Evolutionary conservation across 345 rosid species (phyloP).

Genomic region (Iberis pinnata): DNA sequence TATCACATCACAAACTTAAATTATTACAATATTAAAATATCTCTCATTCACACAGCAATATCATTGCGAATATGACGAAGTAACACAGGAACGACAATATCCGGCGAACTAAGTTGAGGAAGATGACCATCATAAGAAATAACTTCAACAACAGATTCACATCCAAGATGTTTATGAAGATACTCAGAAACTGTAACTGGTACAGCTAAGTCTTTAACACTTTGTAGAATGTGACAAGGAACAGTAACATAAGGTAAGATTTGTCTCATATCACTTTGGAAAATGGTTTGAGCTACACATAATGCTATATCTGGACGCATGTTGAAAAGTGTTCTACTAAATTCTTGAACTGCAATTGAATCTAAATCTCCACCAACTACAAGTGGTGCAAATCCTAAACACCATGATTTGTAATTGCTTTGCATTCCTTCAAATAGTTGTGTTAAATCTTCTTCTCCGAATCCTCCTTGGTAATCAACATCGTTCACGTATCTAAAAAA

Average conservation of each 20-base stretch:
- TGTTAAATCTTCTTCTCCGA: conserved; percentile 70
- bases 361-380: conserved; percentile 87
- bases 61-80: conserved; percentile 65
- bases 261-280: conserved; percentile 68
- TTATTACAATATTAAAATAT: too few species aligned
- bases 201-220: conserved; percentile 79
- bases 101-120: conserved; percentile 95
- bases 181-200: conserved; percentile 75
- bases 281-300: conserved; percentile 58
- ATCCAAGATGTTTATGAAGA: conserved; percentile 57
- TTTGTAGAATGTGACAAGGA: conserved; percentile 85
- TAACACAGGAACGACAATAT: conserved; percentile 60
- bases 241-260: conserved; percentile 48
- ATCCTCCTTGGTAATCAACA: conserved; percentile 77
- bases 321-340: conserved; percentile 86
- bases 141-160: conserved; percentile 71
- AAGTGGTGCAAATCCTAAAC: conserved; percentile 82
- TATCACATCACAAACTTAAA: too few species aligned
- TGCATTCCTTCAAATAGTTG: conserved; percentile 75
- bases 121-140: conserved; percentile 80
- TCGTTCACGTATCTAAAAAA: conserved; percentile 57
- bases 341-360: conserved; percentile 81
- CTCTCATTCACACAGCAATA: conserved; percentile 41
- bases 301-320: conserved; percentile 94
- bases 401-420: conserved; percentile 80